Conservation (phyloP, 768 basidiomycete species). For the Galerina marginata region DNA sequence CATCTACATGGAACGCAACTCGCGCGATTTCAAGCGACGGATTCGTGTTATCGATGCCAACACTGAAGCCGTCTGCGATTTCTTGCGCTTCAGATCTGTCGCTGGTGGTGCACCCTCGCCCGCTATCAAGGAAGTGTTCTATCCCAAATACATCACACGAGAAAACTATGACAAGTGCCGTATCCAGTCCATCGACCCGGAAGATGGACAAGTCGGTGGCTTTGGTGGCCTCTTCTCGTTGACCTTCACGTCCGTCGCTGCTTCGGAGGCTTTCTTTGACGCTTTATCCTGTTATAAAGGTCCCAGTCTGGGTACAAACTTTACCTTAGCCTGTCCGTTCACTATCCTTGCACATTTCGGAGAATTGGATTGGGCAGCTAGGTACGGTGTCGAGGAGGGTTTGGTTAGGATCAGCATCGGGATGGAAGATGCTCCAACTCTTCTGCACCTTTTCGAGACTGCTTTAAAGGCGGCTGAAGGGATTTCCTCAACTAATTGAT, state of each 20-base stretch:
- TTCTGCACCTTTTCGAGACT: conserved; percentile 62
- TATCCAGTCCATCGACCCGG: conserved; percentile 44
- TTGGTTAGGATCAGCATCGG: conserved; percentile 93
- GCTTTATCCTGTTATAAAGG: conserved; percentile 85
- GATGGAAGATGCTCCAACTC: conserved; percentile 68
- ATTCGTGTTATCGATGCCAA: conserved; percentile 81
- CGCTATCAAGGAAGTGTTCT: conserved; percentile 84
- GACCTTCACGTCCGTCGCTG: conserved; percentile 73
- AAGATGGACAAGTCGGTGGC: conserved; percentile 51
- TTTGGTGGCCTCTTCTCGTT: conserved; percentile 90
- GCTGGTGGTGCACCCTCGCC: conserved; percentile 42
- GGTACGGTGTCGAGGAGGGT: conserved; percentile 82
- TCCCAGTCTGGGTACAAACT: conserved; percentile 92
- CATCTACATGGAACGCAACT: conserved; percentile 97
- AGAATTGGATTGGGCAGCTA: conserved; percentile 91
- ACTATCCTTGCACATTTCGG: conserved; percentile 89
- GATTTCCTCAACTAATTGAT: conserved; percentile 1
- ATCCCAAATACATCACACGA: conserved; percentile 82
- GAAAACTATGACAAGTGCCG: conserved; percentile 76
- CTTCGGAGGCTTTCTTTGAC: conserved; percentile 86
- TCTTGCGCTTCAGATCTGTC: conserved; percentile 65
- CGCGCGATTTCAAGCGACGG: conserved; percentile 85
- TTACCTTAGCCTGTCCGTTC: conserved; percentile 93
- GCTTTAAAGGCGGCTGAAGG: conserved; percentile 80
- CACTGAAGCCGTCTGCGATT: conserved; percentile 81